Conservation (phyloP, 495 filamentous ascomycete species). For the Hyaloscypha bicolor region DNA sequence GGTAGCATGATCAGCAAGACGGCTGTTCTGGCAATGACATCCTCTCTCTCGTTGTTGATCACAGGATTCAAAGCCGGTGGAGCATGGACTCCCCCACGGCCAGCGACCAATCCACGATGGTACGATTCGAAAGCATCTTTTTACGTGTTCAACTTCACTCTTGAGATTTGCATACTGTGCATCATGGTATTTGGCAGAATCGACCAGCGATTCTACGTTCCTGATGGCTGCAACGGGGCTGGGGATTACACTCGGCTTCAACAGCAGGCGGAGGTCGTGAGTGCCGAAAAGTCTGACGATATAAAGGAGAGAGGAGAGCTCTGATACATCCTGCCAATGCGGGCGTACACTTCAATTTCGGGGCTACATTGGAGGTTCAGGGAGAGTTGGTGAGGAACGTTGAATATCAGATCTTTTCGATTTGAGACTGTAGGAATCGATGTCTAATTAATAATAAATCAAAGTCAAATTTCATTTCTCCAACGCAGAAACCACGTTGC, state of each 20-base stretch:
- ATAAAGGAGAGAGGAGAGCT: too few relatives aligned
- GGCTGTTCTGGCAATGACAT: conserved; percentile 3
- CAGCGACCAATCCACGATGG: conserved; percentile 57
- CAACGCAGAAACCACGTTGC: too few relatives aligned
- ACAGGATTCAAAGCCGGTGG: conserved; percentile 63
- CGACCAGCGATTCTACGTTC: conserved; percentile 62
- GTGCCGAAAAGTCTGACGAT: background rate
- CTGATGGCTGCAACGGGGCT: background rate
- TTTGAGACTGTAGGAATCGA: too few relatives aligned
- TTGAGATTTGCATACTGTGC: conserved; percentile 66
- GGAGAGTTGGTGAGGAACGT: too few relatives aligned
- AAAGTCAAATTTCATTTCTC: too few relatives aligned
- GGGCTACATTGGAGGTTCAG: too few relatives aligned
- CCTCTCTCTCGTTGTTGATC: conserved; percentile 68
- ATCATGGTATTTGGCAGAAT: conserved; percentile 65
- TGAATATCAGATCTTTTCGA: too few relatives aligned
- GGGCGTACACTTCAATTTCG: too few relatives aligned
- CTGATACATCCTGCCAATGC: too few relatives aligned
- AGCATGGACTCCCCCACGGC: conserved; percentile 53
- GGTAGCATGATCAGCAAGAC: conserved; percentile 68
- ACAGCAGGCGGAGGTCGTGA: background rate
- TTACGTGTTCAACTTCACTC: conserved; percentile 73
- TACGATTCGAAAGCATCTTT: conserved; percentile 70
- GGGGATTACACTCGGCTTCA: background rate
- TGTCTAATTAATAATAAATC: too few relatives aligned